Conservation (phyloP, 2,329 filamentous ascomycete genomes). For the Stachybotrys echinatus region DNA sequence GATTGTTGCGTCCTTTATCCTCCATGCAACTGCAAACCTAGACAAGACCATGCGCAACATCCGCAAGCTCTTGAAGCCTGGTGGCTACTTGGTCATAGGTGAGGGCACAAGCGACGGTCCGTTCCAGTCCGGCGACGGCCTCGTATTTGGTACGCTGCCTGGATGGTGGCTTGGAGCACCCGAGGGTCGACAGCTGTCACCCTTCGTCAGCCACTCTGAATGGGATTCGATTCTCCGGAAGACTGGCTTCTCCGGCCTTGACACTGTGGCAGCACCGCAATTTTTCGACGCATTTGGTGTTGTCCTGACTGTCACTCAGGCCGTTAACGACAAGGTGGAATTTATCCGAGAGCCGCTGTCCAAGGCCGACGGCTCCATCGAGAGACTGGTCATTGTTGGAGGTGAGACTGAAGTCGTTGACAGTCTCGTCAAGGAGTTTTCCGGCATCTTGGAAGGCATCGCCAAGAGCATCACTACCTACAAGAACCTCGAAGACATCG, state of each 20-base stretch:
- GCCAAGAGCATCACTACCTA: neutral
- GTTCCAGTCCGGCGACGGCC: neutral
- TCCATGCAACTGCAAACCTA: neutral
- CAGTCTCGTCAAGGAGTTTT: neutral
- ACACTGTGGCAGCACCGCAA: neutral
- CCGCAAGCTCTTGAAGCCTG: constrained; percentile 4
- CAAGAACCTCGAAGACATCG: neutral
- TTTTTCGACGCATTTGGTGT: neutral
- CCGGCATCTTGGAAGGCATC: neutral
- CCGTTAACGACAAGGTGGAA: neutral
- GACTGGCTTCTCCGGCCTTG: constrained; percentile 1
- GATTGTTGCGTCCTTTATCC: neutral
- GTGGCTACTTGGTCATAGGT: constrained; percentile 4
- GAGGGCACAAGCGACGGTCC: neutral
- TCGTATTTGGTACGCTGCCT: neutral
- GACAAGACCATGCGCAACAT: neutral
- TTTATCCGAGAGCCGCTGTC: neutral
- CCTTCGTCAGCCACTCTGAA: neutral
- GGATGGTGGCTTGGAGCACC: neutral
- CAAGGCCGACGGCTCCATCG: neutral
- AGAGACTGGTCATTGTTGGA: neutral
- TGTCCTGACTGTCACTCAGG: neutral
- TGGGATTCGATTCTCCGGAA: neutral
- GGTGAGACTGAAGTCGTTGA: neutral
- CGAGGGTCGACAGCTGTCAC: neutral